These are phyloP conservation scores for Candida germanica DNA, from an alignment of 805 yeast genomes.

Conservation along the genomic window DNA sequence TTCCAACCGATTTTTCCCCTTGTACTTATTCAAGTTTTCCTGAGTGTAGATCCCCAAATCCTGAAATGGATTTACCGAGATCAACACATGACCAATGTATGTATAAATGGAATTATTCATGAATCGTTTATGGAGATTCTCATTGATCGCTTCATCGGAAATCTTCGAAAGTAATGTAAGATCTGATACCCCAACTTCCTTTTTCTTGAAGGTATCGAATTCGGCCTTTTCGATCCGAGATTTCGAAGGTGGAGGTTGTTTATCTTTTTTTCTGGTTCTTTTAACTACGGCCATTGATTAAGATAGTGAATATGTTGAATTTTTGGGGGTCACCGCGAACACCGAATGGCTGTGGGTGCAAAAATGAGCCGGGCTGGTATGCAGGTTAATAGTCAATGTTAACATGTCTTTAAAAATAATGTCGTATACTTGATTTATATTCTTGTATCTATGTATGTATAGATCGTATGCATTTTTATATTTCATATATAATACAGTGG, in stretches of 20 bases:
- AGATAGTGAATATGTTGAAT: not conserved
- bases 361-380: not conserved
- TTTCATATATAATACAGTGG: too few species aligned
- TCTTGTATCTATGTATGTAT: too few species aligned
- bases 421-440: too few species aligned
- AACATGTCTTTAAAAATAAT: too few species aligned
- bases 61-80: conserved; percentile 93
- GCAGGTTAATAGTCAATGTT: not conserved
- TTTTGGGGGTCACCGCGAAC: not conserved
- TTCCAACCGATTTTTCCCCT: conserved; percentile 90
- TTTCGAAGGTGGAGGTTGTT: conserved; percentile 50
- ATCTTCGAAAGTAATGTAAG: conserved; percentile 84
- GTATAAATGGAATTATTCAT: conserved; percentile 88
- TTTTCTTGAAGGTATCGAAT: conserved; percentile 81
- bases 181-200: conserved; percentile 98
- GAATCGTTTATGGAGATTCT: conserved; percentile 84
- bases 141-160: conserved; percentile 89
- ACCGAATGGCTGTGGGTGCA: not conserved
- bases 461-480: too few species aligned
- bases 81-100: conserved; percentile 89
- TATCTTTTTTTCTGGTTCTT: conserved; percentile 59
- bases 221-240: conserved; percentile 77
- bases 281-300: conserved; percentile 68
- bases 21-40: conserved; percentile 67
- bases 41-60: conserved; percentile 95